Evolutionary conservation across 805 yeast species (phyloP).

Genomic region (Wickerhamiella qilinensis): DNA sequence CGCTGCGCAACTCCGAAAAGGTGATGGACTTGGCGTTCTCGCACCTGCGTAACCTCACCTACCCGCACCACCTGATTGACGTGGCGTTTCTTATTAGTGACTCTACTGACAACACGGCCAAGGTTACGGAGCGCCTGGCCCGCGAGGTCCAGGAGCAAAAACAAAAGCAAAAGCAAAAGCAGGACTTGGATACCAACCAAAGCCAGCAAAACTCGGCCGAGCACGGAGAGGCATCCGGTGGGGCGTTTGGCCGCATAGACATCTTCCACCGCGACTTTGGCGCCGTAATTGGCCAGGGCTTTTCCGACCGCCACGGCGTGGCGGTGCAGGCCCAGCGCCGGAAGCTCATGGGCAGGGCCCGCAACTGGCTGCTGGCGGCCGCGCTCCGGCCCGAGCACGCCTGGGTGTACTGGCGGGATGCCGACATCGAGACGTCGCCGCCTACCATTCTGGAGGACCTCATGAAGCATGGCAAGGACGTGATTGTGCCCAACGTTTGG

Average conservation of each 20-base stretch:
- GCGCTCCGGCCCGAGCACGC: slow-evolving; percentile 89
- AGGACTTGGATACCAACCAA: no score
- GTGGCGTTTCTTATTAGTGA: slow-evolving; percentile 77
- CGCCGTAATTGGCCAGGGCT: slow-evolving; percentile 84
- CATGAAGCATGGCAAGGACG: slow-evolving; percentile 85
- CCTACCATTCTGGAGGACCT: slow-evolving; percentile 75
- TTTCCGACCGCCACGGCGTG: slow-evolving; percentile 89
- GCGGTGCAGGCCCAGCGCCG: slow-evolving; percentile 95
- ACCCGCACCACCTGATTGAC: slow-evolving; percentile 78
- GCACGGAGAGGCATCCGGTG: no score
- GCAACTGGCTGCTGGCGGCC: slow-evolving; percentile 84
- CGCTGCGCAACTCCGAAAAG: slow-evolving; percentile 77
- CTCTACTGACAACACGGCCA: slow-evolving; percentile 62
- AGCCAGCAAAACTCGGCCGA: no score
- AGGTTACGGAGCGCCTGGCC: slow-evolving; percentile 46
- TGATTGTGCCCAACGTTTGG: slow-evolving; percentile 96
- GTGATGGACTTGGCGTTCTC: slow-evolving; percentile 76
- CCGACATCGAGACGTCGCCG: slow-evolving; percentile 90
- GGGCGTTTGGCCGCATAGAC: slow-evolving; percentile 60
- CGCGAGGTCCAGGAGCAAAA: slow-evolving; percentile 1
- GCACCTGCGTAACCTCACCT: slow-evolving; percentile 61
- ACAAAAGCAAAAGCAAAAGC: slow-evolving; percentile 59
- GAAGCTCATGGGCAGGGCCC: slow-evolving; percentile 88
- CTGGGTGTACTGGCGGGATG: slow-evolving; percentile 97
- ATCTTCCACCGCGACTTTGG: slow-evolving; percentile 88